Conservation (phyloP, 768 basidiomycete species). For the Rhodotorula babjevae region DNA sequence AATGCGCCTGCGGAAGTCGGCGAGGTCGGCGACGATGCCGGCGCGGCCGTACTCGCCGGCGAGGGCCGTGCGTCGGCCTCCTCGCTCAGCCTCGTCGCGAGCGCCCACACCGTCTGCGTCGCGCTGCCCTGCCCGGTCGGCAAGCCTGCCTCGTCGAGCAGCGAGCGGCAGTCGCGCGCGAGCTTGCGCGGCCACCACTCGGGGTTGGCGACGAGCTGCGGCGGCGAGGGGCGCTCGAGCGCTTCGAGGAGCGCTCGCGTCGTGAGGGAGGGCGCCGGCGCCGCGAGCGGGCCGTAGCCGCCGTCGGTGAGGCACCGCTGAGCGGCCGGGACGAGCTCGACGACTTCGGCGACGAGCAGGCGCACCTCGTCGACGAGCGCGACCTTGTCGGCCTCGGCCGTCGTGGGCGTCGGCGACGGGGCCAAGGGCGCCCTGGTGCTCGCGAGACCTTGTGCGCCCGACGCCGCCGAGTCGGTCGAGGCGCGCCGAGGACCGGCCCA, state of each 20-base stretch:
- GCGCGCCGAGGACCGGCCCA: not conserved
- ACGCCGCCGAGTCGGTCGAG: not conserved
- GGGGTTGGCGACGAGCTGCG: not conserved
- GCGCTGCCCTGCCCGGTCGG: slow-evolving; percentile 10
- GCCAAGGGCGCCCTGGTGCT: not conserved
- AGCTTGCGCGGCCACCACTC: slow-evolving; percentile 34
- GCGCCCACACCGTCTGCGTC: slow-evolving; percentile 8
- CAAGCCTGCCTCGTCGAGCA: slow-evolving; percentile 34
- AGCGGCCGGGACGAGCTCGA: slow-evolving; percentile 33
- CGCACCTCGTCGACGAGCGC: slow-evolving; percentile 28
- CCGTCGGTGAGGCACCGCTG: slow-evolving; percentile 30
- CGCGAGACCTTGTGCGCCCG: not conserved
- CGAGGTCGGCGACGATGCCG: not conserved
- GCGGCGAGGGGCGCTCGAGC: slow-evolving; percentile 11
- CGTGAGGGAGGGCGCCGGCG: not conserved
- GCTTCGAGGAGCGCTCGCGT: slow-evolving; percentile 5
- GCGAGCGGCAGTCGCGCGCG: slow-evolving; percentile 18
- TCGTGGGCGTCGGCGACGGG: not conserved
- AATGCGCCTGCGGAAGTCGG: not conserved
- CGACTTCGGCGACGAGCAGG: slow-evolving; percentile 28
- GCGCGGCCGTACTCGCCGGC: not conserved
- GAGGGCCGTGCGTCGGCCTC: not conserved
- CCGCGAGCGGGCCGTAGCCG: slow-evolving; percentile 29
- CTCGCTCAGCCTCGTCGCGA: slow-evolving; percentile 10
- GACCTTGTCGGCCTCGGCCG: slow-evolving; percentile 1